A percentile compares a stretch with the other conserved stretches of the same genome.
phyloP scores from a whole-genome alignment of 306 rosid species.

The Trifolium dubium region DNA sequence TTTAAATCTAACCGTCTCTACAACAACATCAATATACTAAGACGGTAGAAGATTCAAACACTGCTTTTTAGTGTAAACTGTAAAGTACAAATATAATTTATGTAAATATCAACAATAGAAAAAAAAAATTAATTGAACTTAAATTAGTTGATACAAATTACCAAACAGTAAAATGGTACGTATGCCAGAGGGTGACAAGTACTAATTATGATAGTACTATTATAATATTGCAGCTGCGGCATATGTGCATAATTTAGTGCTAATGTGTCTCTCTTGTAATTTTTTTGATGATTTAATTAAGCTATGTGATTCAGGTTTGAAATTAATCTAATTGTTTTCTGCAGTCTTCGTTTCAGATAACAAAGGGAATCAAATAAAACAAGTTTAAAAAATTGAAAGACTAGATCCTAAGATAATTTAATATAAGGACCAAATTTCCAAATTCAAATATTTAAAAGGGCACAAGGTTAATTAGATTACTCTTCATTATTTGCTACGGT shows the following conservation, averaged over 20 bases:
- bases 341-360: background rate
- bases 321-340: background rate
- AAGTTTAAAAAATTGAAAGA: constrained; percentile 8
- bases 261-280: background rate
- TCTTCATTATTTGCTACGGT: constrained; percentile 13
- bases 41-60: no score
- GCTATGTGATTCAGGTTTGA: constrained; percentile 1
- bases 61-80: no score
- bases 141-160: no score
- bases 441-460: background rate
- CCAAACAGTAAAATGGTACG: no score
- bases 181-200: no score
- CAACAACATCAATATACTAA: no score
- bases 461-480: constrained; percentile 5
- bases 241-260: constrained; percentile 17
- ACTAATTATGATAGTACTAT: no score
- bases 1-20: no score
- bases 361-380: background rate
- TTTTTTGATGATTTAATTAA: background rate
- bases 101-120: no score
- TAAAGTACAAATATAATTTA: no score
- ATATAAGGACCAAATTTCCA: background rate
- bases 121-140: no score
- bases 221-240: background rate
- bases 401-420: background rate